phyloP scores from a whole-genome alignment of 441 rosid genomes.

The Pelargonium myrrhifolium region DNA sequence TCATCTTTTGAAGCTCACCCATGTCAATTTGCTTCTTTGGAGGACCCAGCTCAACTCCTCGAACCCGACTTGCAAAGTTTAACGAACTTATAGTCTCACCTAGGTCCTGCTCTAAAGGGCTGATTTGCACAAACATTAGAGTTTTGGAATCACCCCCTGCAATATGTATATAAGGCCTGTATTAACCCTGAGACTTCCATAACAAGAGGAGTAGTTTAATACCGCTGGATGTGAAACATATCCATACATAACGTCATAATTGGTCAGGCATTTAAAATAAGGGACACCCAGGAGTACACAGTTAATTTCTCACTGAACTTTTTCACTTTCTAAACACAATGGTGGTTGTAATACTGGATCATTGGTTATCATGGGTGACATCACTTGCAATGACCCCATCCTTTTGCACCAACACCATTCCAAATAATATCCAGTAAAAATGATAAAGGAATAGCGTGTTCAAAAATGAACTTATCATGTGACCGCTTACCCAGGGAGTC shows the following conservation, averaged over 20 bases:
- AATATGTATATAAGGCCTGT: conserved; percentile 16
- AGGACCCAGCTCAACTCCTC: conserved; percentile 90
- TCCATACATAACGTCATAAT: neutral
- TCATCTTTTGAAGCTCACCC: conserved; percentile 65
- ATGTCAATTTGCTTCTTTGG: conserved; percentile 75
- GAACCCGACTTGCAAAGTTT: conserved; percentile 89
- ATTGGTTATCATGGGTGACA: neutral
- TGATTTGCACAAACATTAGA: conserved; percentile 91
- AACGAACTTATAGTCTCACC: conserved; percentile 87
- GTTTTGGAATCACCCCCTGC: conserved; percentile 93
- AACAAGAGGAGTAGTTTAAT: neutral
- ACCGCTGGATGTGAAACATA: neutral
- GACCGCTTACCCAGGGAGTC: conserved; percentile 68
- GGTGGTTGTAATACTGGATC: too few relatives aligned
- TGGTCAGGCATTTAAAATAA: neutral
- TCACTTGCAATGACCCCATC: neutral
- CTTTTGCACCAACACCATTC: neutral
- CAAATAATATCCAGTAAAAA: neutral
- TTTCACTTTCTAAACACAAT: neutral
- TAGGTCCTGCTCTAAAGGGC: conserved; percentile 77
- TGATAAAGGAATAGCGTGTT: neutral
- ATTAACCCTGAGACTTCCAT: conserved; percentile 10
- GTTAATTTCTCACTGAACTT: neutral
- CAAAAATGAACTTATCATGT: neutral
- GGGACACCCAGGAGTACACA: neutral